Evolutionary conservation across 2,329 filamentous ascomycete genomes (phyloP), one percentile per base, ranked within the genome.

Genomic region (Pseudopithomyces maydicus): DNA sequence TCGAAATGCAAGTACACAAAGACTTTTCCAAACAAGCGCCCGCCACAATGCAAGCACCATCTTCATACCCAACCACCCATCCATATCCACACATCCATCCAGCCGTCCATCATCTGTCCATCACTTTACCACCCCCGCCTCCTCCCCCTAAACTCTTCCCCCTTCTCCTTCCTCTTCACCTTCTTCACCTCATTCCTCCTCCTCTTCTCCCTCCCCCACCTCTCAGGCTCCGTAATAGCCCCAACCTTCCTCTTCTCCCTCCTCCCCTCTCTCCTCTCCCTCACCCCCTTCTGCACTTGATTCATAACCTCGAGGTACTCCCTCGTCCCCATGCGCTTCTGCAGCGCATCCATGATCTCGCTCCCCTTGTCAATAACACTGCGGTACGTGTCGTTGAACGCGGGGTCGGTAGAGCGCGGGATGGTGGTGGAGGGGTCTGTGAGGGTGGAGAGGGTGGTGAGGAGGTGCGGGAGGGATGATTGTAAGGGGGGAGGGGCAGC

Each of bases 181-280:
- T 63, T 71, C 56, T 61, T 58, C 19, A 63, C 86, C 77, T 91
- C 88, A 69, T 82, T 78, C 0, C 89, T 88, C 74, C 86, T 90
- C 74, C 88, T 88, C 82, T 91, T 95, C 74, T 89, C 89, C 79
- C 88, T 92, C 15, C 65, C 69, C 54, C 64, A 66, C 82, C 95
- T 95, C 80, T 88, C 94, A 1, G 95, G 95, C 70, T 90, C 86
- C 48, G 85, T 85, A 22, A 99, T 88, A 11, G 91, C 91, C 73
- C 96, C 93, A 62, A 98, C 91, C 77, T 91, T 91, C 69, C 95
- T 85, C 85, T 99, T 99, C 62, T 84, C 86, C 52, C 89, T 86
- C 62, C 96, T 82, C 68, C 88, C 85, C 72, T 91, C 86, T 64
- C 95, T 83, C 68, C 89, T 86, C 62, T 84, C 83, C 69, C 85